Conservation (phyloP, 257 asterid genomes). For the Petrea volubilis region DNA sequence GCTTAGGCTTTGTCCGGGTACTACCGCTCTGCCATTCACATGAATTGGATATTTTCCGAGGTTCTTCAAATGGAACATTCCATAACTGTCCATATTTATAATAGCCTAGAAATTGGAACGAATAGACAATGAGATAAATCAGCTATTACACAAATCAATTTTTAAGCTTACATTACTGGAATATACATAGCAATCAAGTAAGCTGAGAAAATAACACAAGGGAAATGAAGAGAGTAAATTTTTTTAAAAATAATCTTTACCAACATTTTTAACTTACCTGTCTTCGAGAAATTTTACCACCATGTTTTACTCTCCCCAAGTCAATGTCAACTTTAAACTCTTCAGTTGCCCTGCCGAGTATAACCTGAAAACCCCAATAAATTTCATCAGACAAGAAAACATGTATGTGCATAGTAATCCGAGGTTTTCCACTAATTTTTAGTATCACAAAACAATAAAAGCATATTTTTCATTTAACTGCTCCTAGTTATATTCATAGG, state of each 20-base stretch:
- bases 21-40: conserved; percentile 49
- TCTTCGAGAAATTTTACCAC: conserved; percentile 68
- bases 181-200: not conserved
- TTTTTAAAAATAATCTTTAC: not conserved
- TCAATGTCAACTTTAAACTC: conserved; percentile 74
- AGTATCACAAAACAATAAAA: not conserved
- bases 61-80: conserved; percentile 58
- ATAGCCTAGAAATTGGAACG: conserved; percentile 45
- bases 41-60: conserved; percentile 45
- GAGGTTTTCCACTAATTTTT: not conserved
- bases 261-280: conserved; percentile 49
- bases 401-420: not conserved
- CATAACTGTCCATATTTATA: conserved; percentile 49
- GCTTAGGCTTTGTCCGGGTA: conserved; percentile 29
- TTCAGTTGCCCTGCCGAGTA: conserved; percentile 70
- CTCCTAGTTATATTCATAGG: too few relatives aligned
- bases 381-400: conserved; percentile 10
- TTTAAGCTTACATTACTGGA: not conserved
- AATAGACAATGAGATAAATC: not conserved
- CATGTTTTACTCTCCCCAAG: conserved; percentile 62
- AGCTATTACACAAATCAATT: not conserved
- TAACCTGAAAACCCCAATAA: conserved; percentile 51
- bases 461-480: not conserved
- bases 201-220: not conserved
- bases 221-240: not conserved